phyloP scores from a whole-genome alignment of 2,329 filamentous ascomycete species.

The Xylariomycetidae sp. region DNA sequence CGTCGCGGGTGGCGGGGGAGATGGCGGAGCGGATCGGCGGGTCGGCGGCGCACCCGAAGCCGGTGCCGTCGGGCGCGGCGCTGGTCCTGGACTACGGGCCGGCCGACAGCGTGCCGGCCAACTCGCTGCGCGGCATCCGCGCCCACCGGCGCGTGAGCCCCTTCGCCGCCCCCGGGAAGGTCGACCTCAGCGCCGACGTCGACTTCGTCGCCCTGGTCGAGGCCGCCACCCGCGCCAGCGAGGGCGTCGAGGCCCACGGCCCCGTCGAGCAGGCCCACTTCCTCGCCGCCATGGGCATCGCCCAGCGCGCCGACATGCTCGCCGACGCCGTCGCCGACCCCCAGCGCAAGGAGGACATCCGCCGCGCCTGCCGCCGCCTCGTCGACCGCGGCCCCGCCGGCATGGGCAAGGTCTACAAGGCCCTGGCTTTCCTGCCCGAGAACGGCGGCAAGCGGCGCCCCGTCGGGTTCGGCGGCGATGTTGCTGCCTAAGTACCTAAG shows the following conservation, averaged over 20 bases:
- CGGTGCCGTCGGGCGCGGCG: conserved; percentile 69
- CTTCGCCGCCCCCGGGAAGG: conserved; percentile 71
- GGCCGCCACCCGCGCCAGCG: conserved; percentile 66
- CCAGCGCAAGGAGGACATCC: conserved; percentile 54
- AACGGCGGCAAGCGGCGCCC: conserved; percentile 67
- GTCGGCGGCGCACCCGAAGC: conserved; percentile 34
- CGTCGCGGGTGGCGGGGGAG: conserved; percentile 70
- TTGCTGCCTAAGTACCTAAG: no score
- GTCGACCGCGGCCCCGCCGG: conserved; percentile 77
- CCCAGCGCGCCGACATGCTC: conserved; percentile 66
- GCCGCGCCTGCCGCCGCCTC: conserved; percentile 71
- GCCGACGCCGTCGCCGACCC: conserved; percentile 39
- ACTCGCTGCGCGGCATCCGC: conserved; percentile 85
- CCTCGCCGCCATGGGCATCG: conserved; percentile 74
- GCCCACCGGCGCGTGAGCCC: conserved; percentile 71
- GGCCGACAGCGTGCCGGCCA: conserved; percentile 67
- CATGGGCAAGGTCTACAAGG: conserved; percentile 96
- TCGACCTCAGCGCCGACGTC: conserved; percentile 88
- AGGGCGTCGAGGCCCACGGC: conserved; percentile 84
- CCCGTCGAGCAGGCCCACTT: conserved; percentile 83
- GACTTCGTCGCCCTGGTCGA: conserved; percentile 88
- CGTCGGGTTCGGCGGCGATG: conserved; percentile 83
- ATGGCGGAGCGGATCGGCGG: conserved; percentile 84
- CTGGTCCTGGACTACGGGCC: conserved; percentile 96
- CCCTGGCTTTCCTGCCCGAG: conserved; percentile 81